These are phyloP conservation scores for Choiromyces venosus DNA, from an alignment of 495 filamentous ascomycete species.

Conservation along the genomic window DNA sequence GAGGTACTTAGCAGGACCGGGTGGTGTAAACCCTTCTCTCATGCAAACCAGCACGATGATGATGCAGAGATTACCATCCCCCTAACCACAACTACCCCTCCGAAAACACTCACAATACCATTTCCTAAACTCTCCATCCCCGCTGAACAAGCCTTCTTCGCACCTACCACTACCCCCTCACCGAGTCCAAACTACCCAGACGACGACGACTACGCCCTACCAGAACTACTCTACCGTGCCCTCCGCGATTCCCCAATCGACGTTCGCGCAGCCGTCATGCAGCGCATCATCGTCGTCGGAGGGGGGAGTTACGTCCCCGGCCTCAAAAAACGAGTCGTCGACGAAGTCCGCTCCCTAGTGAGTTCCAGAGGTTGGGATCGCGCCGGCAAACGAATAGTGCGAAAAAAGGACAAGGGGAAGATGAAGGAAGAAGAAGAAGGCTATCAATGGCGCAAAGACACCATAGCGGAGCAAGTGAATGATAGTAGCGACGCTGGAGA, in stretches of 20 bases:
- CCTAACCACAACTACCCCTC: slow-evolving; percentile 48
- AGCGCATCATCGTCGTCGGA: slow-evolving; percentile 81
- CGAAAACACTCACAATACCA: slow-evolving; percentile 55
- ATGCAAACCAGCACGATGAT: slow-evolving; percentile 26
- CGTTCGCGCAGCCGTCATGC: slow-evolving; percentile 76
- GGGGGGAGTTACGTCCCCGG: slow-evolving; percentile 76
- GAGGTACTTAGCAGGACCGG: slow-evolving; percentile 41
- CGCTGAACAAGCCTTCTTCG: slow-evolving; percentile 70
- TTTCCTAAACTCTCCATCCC: slow-evolving; percentile 66
- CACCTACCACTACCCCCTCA: slow-evolving; percentile 44
- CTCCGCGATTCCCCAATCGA: slow-evolving; percentile 73
- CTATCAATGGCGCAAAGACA: slow-evolving; percentile 23
- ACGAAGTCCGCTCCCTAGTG: slow-evolving; percentile 63
- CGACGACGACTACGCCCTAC: slow-evolving; percentile 76
- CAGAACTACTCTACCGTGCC: slow-evolving; percentile 65
- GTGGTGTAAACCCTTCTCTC: slow-evolving; percentile 18
- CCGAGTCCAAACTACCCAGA: slow-evolving; percentile 54
- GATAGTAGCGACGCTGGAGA: no score
- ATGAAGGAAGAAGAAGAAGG: background rate
- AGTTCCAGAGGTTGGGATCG: slow-evolving; percentile 68
- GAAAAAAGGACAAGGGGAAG: slow-evolving; percentile 9
- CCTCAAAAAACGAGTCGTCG: slow-evolving; percentile 69
- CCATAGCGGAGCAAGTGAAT: slow-evolving; percentile 24
- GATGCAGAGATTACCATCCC: slow-evolving; percentile 47
- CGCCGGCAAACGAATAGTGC: slow-evolving; percentile 46